Base-by-base conservation (phyloP, 1,284 basidiomycete genomes). In the Apiotrichum gamsii region DNA sequence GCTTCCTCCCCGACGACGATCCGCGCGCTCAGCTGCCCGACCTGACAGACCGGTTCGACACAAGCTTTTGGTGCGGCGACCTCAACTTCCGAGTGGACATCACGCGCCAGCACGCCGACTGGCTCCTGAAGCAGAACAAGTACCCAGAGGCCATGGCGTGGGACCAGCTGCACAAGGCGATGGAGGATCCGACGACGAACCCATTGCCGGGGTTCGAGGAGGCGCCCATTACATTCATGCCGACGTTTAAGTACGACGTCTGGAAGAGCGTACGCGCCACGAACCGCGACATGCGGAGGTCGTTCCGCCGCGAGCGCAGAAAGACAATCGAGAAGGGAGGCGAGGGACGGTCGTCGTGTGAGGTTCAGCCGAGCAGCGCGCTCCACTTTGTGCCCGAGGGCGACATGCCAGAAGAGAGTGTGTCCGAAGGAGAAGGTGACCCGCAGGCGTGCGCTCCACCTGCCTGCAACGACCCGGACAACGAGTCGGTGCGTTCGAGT, bases 71-170 rank as follows among this genome's bases (percentile, higher is more conserved):
- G 74, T 69, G 72, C 47, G 76, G 76, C 6, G 76, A 76, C 52
- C 62, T 76, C 25, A 77, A 76, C 56, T 76, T 78, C 59, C 70
- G 78, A 6, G 65, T 79, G 30, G 76, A 78, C 51, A 71, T 79
- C 21, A 74, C 74, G 5, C 49, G 65, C 20, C 50, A 73, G 23
- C 78, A 80, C 45, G 77, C 77, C 16, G 77, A 79, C 52, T 79
- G 77, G 76, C 67, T 79, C 29, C 64, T 78, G 29, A 72, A 74
- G 54, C 68, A 74, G 39, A 74, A 77, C 48, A 69, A 76, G 37
- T 74, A 71, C 49, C 48, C 57, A 11, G 67, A 72, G 42, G 76
- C 76, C 0, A 61, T 79, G 13, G 72, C 70, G 41, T 80, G 78
- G 60, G 78, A 80, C 56, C 78, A 80, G 54, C 67, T 80, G 11